Base-by-base conservation (phyloP, 108 stramenopile species). In the Stephanodiscus triporus region DNA sequence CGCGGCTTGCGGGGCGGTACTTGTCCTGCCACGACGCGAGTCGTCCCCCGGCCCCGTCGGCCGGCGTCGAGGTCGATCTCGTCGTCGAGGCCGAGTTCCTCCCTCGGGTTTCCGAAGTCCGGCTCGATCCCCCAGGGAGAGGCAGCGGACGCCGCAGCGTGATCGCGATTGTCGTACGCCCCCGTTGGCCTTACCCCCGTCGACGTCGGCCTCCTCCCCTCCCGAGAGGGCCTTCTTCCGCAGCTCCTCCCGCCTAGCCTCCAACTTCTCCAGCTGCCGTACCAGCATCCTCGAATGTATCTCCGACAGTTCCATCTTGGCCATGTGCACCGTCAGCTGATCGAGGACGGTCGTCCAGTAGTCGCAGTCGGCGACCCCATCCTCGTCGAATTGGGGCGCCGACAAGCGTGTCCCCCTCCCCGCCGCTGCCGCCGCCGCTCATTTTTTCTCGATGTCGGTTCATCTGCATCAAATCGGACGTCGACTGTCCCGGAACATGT, bases 1-100 rank as follows among this genome's bases (percentile, higher is more conserved):
- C 98, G 91, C 8, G 99, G 99, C 66, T 99, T 99, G 24, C 99
- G 90, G 16, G 97, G 29, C 90, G 91, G 76, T 93, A 99, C 63
- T 95, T 96, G 72, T 97, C 97, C 73, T 92, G 87, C 97, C 96
- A 97, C 32, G 84, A 96, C 23, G 58, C 34, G 38, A 79, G 56
- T 0, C 40, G 64, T 9, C 47, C 64, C 0, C 38, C 80, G 20
- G 29, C 23, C 6, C 58, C 60, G 5, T 37, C 60, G 20, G 19
- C n/a, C 37, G 36, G 3, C 22, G 37, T 53, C 45, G 17, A 90
- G 58, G 29, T 86, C 85, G 36, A 94, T 70, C 72, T 94, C 92
- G 59, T 91, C 86, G 6, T 83, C 68, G 22, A 87, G 76, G 17
- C 93, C 94, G 68, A 96, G 89, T 68, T 91, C 91, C 61, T 96